Evolutionary conservation across 2,329 filamentous ascomycete species (phyloP), one percentile per base, ranked within the genome.

Genomic region (Fusarium foetens): DNA sequence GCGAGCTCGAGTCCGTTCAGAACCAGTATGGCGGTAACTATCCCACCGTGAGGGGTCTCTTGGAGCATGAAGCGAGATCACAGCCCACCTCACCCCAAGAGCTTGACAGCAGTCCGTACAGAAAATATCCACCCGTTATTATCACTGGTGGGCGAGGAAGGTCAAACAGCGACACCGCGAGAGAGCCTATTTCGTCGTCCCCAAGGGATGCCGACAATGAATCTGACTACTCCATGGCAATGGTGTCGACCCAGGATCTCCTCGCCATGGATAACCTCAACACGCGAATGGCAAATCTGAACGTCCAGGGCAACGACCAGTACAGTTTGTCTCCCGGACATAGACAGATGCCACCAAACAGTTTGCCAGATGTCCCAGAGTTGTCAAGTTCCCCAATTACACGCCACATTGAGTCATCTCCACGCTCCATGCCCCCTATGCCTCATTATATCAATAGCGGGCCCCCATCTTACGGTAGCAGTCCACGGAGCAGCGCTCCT

Each of bases 181-280:
- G 63, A 41, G 72, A 77, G 17, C 45, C 79, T 7, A 80, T 82
- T 10, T 83, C 82, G 13, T 81, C 81, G 5, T 83, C 80, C 13
- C 80, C 84, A 5, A 82, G 82, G n/a, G 82, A 83, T 9, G 76
- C 74, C 7, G 77, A 78, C 17, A 76, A 77, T 35, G 81, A 82
- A 21, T 68, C 77, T 3, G 76, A 70, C 25, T 79, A 79, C 52
- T 81, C 83, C 2, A 82, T 84, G 73, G 83, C 84, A 8, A 79
- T 89, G 42, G 88, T 90, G 52, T 88, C 86, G 1, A 90, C 88
- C 1, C 81, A 81, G 17, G 87, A 89, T 48, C 81, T 90, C 25
- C 82, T 90, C 72, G 81, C 83, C 41, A 81, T 86, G 71, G 86
- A 88, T 54, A 76, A 69, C 6, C 75, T 86, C 33, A 81, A 81